Base-by-base conservation (phyloP, 1,284 basidiomycete species). In the Papiliotrema nemorosa region DNA sequence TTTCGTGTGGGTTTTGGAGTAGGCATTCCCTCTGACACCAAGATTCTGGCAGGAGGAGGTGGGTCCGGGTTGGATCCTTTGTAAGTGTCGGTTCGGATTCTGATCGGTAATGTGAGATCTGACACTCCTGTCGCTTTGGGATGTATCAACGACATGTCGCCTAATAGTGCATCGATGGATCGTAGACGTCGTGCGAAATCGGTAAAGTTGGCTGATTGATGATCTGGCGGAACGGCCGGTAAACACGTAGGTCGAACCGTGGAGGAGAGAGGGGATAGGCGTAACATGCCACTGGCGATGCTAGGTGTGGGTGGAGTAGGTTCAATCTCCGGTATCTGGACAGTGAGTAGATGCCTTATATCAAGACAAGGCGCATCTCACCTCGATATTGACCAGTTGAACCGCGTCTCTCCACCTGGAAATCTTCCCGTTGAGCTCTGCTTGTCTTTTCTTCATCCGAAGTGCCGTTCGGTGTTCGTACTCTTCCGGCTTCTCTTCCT, bases 261-360 rank as follows among this genome's bases (percentile, higher is more conserved):
- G 9, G 41, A 9, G 21, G 31, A 27, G 41, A 52, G 31, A 25
- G 50, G 50, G 14, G 50, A 47, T 25, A 43, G 35, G 13, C 44
- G 37, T 2, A 52, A 20, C 29, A 35, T 29, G 2, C 33, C 20
- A 33, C 48, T 43, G n/a, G 43, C 26, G 24, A 52, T 35, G 21
- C 44, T 47, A 5, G 50, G 50, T 22, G 50, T 44, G 21, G 50
- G 50, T n/a, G 45, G 44, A 20, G 44, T 52, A 18, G 50, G 50
- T 5, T 47, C 40, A 29, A 52, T 52, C 25, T 47, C 50, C 18
- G 50, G 50, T 10, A 43, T 24, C 31, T 34, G 16, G 18, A 24
- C 20, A 36, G 16, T 44, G 9, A 40, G 20, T 31, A 46, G 9
- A 25, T 16, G 37, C 31, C 10, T 33, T n/a, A 26, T 5, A 44